Conservation (phyloP, 106 monocot species). For the Iris macrosiphon region DNA sequence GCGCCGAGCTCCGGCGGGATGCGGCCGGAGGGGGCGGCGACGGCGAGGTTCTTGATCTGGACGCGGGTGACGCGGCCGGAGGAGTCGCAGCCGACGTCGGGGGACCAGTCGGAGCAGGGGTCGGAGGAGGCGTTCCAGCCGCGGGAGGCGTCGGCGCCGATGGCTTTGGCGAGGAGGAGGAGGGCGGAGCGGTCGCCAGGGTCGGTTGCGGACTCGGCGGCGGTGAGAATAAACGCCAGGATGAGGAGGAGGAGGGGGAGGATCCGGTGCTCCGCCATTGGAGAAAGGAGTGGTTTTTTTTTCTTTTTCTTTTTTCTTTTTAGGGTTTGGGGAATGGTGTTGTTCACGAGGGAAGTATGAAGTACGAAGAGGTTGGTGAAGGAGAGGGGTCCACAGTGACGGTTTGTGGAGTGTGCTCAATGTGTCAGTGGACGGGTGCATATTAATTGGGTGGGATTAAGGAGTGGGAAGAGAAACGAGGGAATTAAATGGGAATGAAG, state of each 20-base stretch:
- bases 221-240: too few relatives aligned
- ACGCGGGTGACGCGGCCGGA: constrained; percentile 39
- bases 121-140: constrained; percentile 26
- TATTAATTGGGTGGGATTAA: too few relatives aligned
- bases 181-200: constrained; percentile 28
- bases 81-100: constrained; percentile 27
- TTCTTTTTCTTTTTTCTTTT: too few relatives aligned
- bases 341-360: too few relatives aligned
- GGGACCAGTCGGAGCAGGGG: constrained; percentile 41
- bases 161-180: constrained; percentile 18
- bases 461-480: too few relatives aligned
- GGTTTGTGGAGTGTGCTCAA: too few relatives aligned
- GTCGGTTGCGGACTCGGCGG: constrained; percentile 12
- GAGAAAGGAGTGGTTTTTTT: too few relatives aligned
- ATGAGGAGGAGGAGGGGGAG: background rate
- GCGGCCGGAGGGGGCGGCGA: constrained; percentile 24
- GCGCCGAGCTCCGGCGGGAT: constrained; percentile 26
- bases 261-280: constrained; percentile 2
- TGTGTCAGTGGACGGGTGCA: too few relatives aligned
- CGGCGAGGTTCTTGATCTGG: constrained; percentile 29
- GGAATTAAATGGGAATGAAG: too few relatives aligned
- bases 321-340: too few relatives aligned
- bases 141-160: constrained; percentile 13
- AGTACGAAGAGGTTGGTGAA: too few relatives aligned
- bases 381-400: too few relatives aligned